Base-by-base conservation (phyloP, 2,329 filamentous ascomycete species). In the Aureobasidium mangrovei region DNA sequence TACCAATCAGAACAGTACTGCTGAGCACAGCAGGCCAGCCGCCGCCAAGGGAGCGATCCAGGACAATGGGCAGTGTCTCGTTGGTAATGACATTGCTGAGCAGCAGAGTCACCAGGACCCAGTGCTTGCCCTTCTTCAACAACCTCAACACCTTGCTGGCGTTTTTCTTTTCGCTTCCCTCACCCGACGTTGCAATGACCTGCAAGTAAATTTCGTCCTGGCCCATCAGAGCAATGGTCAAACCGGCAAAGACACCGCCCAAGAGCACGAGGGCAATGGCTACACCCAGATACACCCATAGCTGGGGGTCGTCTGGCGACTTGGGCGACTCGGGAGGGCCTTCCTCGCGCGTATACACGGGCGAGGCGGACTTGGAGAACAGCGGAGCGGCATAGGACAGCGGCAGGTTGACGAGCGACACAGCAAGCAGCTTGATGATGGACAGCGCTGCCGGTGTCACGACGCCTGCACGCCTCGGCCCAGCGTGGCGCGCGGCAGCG, bases 81-180 rank as follows among this genome's bases (percentile, higher is more conserved):
- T 98, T 97, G 60, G 94, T 95, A 64, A 98, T 94, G 66, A 98
- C 93, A 69, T 98, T 98, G 69, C 90, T 90, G 54, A 98, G 76
- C 6, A 98, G 79, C 28, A 98, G 74, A 2, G 93, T 97, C 53
- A 98, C 93, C 55, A 98, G 76, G 24, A 98, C 91, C 93, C 93
- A 98, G 71, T 98, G 93, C 70, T 98, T 98, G 63, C 93, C 93
- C 63, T 81, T 86, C 60, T 88, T 83, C 54, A 98, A 73, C 29
- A 98, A 75, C 41, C 82, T 78, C 62, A 93, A 78, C 8, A 98
- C 93, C 60, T 82, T 85, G 55, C 80, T 81, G 0, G 93, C 93
- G 66, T 96, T 89, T 66, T 83, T 88, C 65, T 84, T 85, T 72
- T 97, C 91, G n/a, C 83, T 77, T 54, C 86, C 89, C 69, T 88